Base-by-base conservation (phyloP, 2,329 filamentous ascomycete genomes). In the Magnaporthiopsis incrustans region DNA sequence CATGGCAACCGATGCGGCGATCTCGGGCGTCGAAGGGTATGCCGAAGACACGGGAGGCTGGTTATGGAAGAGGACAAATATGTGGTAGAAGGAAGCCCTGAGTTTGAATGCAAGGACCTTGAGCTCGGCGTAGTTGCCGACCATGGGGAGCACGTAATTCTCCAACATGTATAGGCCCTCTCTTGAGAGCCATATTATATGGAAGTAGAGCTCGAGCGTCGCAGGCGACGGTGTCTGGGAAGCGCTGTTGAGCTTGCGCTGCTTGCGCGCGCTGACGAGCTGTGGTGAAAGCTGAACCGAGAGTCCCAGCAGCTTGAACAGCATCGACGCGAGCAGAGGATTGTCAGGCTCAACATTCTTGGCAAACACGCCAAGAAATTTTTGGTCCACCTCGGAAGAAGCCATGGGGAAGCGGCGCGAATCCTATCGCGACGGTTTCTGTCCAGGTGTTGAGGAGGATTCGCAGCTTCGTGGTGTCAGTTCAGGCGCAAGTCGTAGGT, bases 31-130 rank as follows among this genome's bases (percentile, higher is more conserved):
- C 67, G 80, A 78, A 65, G 84, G 78, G 26, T 82, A 82, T 71
- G 85, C 82, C 50, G 82, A 79, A 59, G 87, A 88, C 64, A 97
- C 85, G 0, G 89, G 83, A 0, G 94, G 94, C 63, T 91, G 87
- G 76, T 97, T 97, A 78, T 97, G 92, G 73, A 97, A 98, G 15
- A 98, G 84, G 63, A 96, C 95, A 74, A 97, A 97, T 68, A 99
- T 92, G 77, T 99, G 94, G 71, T 96, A 95, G 73, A 98, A 96
- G 26, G 92, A 96, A 22, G 95, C 95, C 66, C 92, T 88, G 18
- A 99, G 83, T 76, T 98, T 99, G 74, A 92, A 91, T 26, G 91
- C 89, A 67, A 99, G 83, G 59, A 98, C 93, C 72, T 92, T 93
- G 65, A 97, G 86, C 74, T 96, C 93, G 71, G 81, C 86, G 76